Evolutionary conservation across 2,329 filamentous ascomycete species (phyloP).

Genomic region (Hypoxylon sp.): DNA sequence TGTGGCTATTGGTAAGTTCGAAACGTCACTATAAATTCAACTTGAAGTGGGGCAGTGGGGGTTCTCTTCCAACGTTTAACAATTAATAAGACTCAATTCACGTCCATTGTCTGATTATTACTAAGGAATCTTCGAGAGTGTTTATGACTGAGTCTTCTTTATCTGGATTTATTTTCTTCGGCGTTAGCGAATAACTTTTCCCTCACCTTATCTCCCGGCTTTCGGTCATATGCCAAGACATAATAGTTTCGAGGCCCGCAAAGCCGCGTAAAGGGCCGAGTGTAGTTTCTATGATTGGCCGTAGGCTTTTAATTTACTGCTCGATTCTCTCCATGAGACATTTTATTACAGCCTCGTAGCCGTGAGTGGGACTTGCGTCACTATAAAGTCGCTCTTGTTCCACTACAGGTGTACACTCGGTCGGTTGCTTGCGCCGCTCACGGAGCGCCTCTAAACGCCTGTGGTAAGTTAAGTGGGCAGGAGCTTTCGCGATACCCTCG

Average conservation of each 20-base stretch:
- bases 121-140: neutral
- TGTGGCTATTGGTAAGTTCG: slow-evolving; percentile 6
- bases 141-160: neutral
- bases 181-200: slow-evolving; percentile 6
- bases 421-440: slow-evolving; percentile 28
- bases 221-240: slow-evolving; percentile 38
- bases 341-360: slow-evolving; percentile 48
- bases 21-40: neutral
- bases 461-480: slow-evolving; percentile 18
- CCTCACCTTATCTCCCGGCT: slow-evolving; percentile 29
- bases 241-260: slow-evolving; percentile 42
- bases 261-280: slow-evolving; percentile 48
- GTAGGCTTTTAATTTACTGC: slow-evolving; percentile 36
- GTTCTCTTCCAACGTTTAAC: no score
- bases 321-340: slow-evolving; percentile 45
- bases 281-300: slow-evolving; percentile 25
- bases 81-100: no score
- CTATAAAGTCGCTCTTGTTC: slow-evolving; percentile 23
- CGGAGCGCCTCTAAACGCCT: slow-evolving; percentile 20
- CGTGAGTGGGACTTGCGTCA: slow-evolving; percentile 35
- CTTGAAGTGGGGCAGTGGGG: no score
- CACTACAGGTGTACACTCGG: slow-evolving; percentile 33
- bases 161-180: neutral
- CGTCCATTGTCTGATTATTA: no score
- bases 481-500: slow-evolving; percentile 46